Evolutionary conservation across 2,329 filamentous ascomycete species (phyloP).

Genomic region (Phaeomoniella chlamydospora): DNA sequence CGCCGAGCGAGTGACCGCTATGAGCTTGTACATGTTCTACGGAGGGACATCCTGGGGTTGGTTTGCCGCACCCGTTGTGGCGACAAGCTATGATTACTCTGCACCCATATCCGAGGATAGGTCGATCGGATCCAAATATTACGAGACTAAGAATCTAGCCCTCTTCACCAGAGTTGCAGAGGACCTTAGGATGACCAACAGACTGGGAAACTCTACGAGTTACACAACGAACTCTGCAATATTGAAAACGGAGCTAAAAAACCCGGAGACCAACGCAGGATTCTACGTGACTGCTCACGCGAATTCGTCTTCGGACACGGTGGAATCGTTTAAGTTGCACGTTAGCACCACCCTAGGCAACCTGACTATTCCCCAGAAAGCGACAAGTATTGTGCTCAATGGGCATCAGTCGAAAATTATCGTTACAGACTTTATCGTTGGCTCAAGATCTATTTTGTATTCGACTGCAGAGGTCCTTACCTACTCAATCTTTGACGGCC

Average conservation of each 20-base stretch:
- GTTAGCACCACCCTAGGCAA: slow-evolving; percentile 42
- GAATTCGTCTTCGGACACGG: slow-evolving; percentile 34
- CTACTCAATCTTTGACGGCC: slow-evolving; percentile 32
- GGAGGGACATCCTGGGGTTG: slow-evolving; percentile 52
- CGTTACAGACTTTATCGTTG: slow-evolving; percentile 44
- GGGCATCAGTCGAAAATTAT: slow-evolving; percentile 49
- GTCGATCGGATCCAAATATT: slow-evolving; percentile 43
- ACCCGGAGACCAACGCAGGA: slow-evolving; percentile 39
- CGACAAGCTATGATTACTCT: slow-evolving; percentile 49
- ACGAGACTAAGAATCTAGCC: slow-evolving; percentile 47
- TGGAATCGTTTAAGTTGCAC: slow-evolving; percentile 38
- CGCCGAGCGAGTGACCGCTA: slow-evolving; percentile 42
- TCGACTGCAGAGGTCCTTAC: slow-evolving; percentile 42
- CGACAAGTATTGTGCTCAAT: slow-evolving; percentile 35
- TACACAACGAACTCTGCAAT: slow-evolving; percentile 39
- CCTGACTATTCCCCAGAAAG: slow-evolving; percentile 38
- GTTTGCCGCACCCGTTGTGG: slow-evolving; percentile 41
- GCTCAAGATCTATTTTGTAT: slow-evolving; percentile 35
- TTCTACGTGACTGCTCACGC: slow-evolving; percentile 47
- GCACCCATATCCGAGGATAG: slow-evolving; percentile 47
- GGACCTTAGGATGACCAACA: slow-evolving; percentile 41
- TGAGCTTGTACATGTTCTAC: slow-evolving; percentile 51
- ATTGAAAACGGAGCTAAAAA: slow-evolving; percentile 40
- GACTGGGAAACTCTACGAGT: slow-evolving; percentile 30
- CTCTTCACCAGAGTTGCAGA: slow-evolving; percentile 44